These are phyloP conservation scores for Beauveria brongniartii DNA, from an alignment of 2,329 filamentous ascomycete species.

Conservation along the genomic window DNA sequence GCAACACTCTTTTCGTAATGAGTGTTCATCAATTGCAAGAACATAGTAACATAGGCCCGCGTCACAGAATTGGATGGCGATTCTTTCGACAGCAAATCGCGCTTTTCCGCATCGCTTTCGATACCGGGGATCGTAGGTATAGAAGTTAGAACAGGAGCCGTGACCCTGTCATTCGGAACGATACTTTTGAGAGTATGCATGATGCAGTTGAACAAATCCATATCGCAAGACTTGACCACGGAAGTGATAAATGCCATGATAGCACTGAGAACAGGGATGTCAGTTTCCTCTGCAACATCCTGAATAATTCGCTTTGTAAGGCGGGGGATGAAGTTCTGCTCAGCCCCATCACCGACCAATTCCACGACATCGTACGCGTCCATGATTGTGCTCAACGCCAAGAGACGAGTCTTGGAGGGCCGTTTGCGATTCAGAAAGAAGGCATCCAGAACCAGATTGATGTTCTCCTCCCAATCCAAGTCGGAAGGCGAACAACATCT, in stretches of 20 bases:
- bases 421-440: constrained; percentile 57
- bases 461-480: constrained; percentile 56
- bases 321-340: constrained; percentile 47
- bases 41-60: constrained; percentile 65
- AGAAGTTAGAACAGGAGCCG: constrained; percentile 31
- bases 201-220: constrained; percentile 51
- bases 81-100: constrained; percentile 19
- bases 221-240: constrained; percentile 52
- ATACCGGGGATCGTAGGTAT: constrained; percentile 18
- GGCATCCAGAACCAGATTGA: constrained; percentile 49
- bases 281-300: constrained; percentile 53
- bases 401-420: constrained; percentile 53
- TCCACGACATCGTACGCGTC: constrained; percentile 52
- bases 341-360: constrained; percentile 49
- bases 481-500: constrained; percentile 66
- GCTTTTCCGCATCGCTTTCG: constrained; percentile 16
- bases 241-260: constrained; percentile 57
- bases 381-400: constrained; percentile 52
- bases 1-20: constrained; percentile 56
- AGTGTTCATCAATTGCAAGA: constrained; percentile 62
- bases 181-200: constrained; percentile 44
- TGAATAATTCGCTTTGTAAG: constrained; percentile 55
- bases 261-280: constrained; percentile 56
- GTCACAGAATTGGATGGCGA: constrained; percentile 65
- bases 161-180: constrained; percentile 39